phyloP scores from a whole-genome alignment of 345 rosid genomes.

The Cardiospermum halicacabum region DNA sequence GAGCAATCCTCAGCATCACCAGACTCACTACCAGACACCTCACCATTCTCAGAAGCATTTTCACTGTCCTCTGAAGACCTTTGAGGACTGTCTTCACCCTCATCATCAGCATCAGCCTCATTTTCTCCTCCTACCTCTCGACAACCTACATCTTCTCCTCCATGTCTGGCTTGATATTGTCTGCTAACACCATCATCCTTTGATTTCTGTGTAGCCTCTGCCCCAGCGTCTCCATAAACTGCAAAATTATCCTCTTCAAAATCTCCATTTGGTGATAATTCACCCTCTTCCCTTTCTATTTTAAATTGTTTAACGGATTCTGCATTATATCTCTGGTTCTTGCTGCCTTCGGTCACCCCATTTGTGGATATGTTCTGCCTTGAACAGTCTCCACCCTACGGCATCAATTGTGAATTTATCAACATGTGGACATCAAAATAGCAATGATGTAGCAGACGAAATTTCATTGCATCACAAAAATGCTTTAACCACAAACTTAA shows the following conservation, averaged over 20 bases:
- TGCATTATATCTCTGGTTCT: slow-evolving; percentile 46
- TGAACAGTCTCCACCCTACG: slow-evolving; percentile 54
- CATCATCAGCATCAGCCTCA: slow-evolving; percentile 75
- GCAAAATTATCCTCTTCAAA: slow-evolving; percentile 88
- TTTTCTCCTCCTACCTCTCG: slow-evolving; percentile 65
- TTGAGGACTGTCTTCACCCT: slow-evolving; percentile 79
- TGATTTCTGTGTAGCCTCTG: slow-evolving; percentile 46
- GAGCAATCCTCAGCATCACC: slow-evolving; percentile 82
- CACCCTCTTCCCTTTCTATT: slow-evolving; percentile 98
- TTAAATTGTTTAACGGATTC: slow-evolving; percentile 44
- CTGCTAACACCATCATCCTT: slow-evolving; percentile 48
- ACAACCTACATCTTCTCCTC: slow-evolving; percentile 40
- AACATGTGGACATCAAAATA: neutral
- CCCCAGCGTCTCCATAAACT: slow-evolving; percentile 55
- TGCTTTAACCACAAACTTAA: slow-evolving; percentile 9
- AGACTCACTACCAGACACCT: slow-evolving; percentile 84
- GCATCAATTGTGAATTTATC: slow-evolving; percentile 15
- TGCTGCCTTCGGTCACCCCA: slow-evolving; percentile 47
- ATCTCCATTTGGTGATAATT: slow-evolving; percentile 91
- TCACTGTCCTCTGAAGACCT: slow-evolving; percentile 86
- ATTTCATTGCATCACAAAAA: neutral
- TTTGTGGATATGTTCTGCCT: slow-evolving; percentile 39
- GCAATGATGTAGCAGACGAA: neutral
- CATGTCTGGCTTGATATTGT: slow-evolving; percentile 40
- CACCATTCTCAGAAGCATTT: slow-evolving; percentile 85